These are phyloP conservation scores for Trichosanthes truncata DNA, from an alignment of 306 rosid species.

Conservation along the genomic window DNA sequence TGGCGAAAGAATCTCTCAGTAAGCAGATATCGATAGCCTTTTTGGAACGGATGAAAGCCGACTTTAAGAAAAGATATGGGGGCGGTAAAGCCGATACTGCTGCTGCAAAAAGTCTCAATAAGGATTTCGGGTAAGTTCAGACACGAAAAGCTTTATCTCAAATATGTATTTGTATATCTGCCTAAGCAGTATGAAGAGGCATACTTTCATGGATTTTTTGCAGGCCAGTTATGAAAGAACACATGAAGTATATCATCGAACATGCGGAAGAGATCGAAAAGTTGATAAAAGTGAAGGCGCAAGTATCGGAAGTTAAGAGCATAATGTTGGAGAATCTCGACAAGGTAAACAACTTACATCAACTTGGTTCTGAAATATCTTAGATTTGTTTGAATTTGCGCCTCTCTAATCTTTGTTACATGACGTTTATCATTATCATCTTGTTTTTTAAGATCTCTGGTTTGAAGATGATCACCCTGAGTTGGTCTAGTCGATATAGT, in stretches of 20 bases:
- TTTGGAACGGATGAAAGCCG: constrained; percentile 74
- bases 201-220: neutral
- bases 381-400: no score
- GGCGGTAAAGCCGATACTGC: constrained; percentile 94
- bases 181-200: neutral
- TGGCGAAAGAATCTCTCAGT: constrained; percentile 81
- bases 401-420: no score
- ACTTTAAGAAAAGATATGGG: constrained; percentile 79
- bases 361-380: neutral
- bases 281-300: constrained; percentile 85
- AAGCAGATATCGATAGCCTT: constrained; percentile 85
- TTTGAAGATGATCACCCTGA: neutral
- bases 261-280: constrained; percentile 89
- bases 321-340: constrained; percentile 83
- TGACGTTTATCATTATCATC: neutral
- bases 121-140: constrained; percentile 73
- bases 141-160: constrained; percentile 6
- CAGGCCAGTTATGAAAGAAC: constrained; percentile 87
- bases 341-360: constrained; percentile 24
- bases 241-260: constrained; percentile 82
- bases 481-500: neutral
- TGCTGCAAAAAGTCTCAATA: constrained; percentile 76
- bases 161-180: neutral
- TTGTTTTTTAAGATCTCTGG: neutral
- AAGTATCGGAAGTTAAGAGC: constrained; percentile 82